A percentile compares a stretch with the other conserved stretches of the same genome.
These are phyloP conservation scores for Euphorbia schlechtendalii DNA, from an alignment of 441 rosid species.

Conservation along the genomic window DNA sequence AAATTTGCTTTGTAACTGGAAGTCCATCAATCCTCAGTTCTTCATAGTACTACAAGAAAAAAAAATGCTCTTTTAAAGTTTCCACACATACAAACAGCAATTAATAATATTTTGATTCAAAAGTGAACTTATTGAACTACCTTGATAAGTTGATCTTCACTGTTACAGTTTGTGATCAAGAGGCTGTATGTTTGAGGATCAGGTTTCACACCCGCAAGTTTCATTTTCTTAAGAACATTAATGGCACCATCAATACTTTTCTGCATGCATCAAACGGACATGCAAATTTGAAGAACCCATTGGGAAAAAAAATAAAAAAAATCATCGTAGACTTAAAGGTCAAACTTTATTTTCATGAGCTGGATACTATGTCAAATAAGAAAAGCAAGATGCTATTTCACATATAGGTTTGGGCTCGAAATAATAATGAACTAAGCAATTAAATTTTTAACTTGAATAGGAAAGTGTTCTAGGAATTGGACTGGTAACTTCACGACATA, in stretches of 20 bases:
- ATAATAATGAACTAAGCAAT: not conserved
- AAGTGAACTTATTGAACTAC: conserved; percentile 30
- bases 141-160: conserved; percentile 57
- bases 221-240: conserved; percentile 60
- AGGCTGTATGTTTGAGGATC: conserved; percentile 62
- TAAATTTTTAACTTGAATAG: not conserved
- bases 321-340: not conserved
- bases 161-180: conserved; percentile 47
- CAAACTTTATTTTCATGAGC: not conserved
- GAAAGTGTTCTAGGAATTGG: not conserved
- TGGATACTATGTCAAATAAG: not conserved
- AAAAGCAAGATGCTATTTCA: conserved; percentile 1
- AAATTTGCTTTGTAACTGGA: conserved; percentile 45
- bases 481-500: not conserved
- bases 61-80: not conserved
- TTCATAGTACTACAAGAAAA: conserved; percentile 46
- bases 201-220: conserved; percentile 55
- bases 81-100: not conserved
- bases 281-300: conserved; percentile 7
- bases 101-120: conserved; percentile 9
- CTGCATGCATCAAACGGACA: conserved; percentile 36
- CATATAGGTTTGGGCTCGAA: not conserved
- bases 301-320: not conserved
- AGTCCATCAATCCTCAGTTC: conserved; percentile 42
- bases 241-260: conserved; percentile 44